Evolutionary conservation across 2,329 filamentous ascomycete species (phyloP), one percentile per base, ranked within the genome.

Genomic region (Emmonsiellopsis sp.): DNA sequence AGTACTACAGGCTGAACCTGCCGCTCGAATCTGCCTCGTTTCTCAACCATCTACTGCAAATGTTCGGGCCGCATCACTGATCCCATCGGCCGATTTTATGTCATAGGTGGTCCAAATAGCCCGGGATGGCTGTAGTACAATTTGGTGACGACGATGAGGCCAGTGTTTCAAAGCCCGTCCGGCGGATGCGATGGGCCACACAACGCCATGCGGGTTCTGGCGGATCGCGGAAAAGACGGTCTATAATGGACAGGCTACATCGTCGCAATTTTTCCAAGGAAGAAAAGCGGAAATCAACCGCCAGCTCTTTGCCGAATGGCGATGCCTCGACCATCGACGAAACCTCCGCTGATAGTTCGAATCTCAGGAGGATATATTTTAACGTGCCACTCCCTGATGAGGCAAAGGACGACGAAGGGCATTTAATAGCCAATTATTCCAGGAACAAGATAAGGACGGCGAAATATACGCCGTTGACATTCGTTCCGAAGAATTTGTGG

Each of bases 381-480:
- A 96, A 96, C 69, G 71, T 85, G 33, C 85, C 88, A 6, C 75
- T 98, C 51, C 90, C 93, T 0, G 74, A 79, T 43, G 79, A 85
- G 27, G 80, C 87, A 58, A 77, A 85, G 62, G 89, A 96, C 65
- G 87, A 93, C 57, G 83, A 95, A 46, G 93, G 91, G 37, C 78
- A 82, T 55, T 87, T 90, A 2, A 68, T 76, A 52, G 77, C 81
- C 54, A 75, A 81, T 21, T 98, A 86, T 69, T 80, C 87, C 48
- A 80, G 92, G 60, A 98, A 98, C 77, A 98, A 98, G 78, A 95
- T 98, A 68, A 82, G 94, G 62, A 98, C 93, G 2, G 88, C 93
- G 55, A 98, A 97, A 73, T 98, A 98, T 71, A 98, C 93, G 6
- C 86, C 94, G 7, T 71, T 98, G 58, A 95, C 88, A 56, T 98